Percentiles rank a stretch among this genome's conserved stretches.
phyloP scores from a whole-genome alignment of 768 basidiomycete species.

The Pisolithus marmoratus region DNA sequence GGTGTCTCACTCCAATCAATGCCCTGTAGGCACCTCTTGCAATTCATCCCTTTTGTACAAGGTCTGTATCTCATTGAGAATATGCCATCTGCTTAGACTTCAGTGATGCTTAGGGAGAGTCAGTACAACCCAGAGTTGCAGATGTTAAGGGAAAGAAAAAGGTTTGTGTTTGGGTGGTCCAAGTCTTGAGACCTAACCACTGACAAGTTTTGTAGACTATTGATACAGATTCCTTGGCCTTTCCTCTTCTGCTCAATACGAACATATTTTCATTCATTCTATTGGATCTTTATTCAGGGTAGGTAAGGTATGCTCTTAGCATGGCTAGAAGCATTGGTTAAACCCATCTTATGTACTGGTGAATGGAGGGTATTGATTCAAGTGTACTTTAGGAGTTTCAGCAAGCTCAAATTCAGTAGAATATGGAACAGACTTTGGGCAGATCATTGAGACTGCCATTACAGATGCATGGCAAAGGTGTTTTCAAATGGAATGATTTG shows the following conservation, averaged over 20 bases:
- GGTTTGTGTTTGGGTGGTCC: neutral
- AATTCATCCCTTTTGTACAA: too few relatives aligned
- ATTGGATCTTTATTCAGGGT: neutral
- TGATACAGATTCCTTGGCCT: neutral
- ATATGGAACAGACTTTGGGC: neutral
- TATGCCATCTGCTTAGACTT: too few relatives aligned
- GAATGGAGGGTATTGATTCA: neutral
- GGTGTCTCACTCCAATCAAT: too few relatives aligned
- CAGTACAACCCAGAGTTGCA: neutral
- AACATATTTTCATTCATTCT: neutral
- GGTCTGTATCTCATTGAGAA: too few relatives aligned
- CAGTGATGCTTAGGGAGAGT: too few relatives aligned
- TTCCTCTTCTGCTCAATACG: neutral
- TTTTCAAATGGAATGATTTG: neutral
- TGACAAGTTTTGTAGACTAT: neutral
- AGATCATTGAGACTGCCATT: neutral
- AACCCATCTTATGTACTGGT: neutral
- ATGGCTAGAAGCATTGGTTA: neutral
- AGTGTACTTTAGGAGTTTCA: neutral
- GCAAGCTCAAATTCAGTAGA: neutral
- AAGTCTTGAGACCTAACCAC: neutral
- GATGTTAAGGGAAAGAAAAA: neutral
- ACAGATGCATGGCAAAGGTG: neutral
- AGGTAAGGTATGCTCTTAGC: neutral
- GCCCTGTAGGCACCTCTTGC: too few relatives aligned